Evolutionary conservation across 2,329 filamentous ascomycete species (phyloP).

Genomic region (Fusarium sacchari): DNA sequence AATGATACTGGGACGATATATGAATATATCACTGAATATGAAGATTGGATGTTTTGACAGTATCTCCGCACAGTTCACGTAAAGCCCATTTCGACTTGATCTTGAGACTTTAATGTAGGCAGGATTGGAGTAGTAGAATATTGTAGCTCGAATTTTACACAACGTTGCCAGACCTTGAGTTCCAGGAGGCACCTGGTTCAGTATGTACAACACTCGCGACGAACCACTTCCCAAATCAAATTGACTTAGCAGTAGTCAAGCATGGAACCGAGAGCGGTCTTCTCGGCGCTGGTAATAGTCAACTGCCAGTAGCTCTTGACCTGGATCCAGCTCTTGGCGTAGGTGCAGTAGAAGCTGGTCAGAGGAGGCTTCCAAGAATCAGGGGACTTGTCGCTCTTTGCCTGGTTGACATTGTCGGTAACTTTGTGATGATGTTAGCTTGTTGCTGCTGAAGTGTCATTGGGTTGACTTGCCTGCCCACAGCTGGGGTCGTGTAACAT

Average conservation of each 20-base stretch:
- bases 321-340: constrained; percentile 79
- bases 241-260: constrained; percentile 45
- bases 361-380: constrained; percentile 81
- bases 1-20: constrained; percentile 31
- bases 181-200: neutral
- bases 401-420: constrained; percentile 78
- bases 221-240: neutral
- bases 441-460: neutral
- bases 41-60: neutral
- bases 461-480: constrained; percentile 59
- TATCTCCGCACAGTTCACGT: neutral
- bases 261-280: constrained; percentile 67
- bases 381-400: constrained; percentile 78
- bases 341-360: constrained; percentile 77
- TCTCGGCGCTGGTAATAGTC: constrained; percentile 77
- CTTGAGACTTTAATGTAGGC: neutral
- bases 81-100: neutral
- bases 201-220: neutral
- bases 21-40: constrained; percentile 2
- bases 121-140: neutral
- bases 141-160: neutral
- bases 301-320: constrained; percentile 80
- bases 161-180: neutral
- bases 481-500: constrained; percentile 78
- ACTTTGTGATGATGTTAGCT: constrained; percentile 53